A percentile compares a stretch with the other conserved stretches of the same genome.
phyloP scores from a whole-genome alignment of 257 asterid genomes.

The Solanum pimpinellifolium region DNA sequence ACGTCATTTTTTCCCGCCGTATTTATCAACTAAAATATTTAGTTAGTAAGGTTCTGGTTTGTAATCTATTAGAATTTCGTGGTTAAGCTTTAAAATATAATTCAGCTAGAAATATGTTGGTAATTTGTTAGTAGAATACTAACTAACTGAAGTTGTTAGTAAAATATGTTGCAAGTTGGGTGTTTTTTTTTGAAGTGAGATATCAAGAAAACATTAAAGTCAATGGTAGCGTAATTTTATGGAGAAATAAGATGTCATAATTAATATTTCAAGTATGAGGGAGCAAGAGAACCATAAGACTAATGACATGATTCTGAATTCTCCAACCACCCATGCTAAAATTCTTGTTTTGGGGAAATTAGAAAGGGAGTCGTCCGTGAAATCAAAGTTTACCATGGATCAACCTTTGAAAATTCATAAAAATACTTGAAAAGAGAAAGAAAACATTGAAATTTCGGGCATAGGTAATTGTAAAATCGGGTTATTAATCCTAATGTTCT shows the following conservation, averaged over 20 bases:
- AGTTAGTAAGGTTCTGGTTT: no score
- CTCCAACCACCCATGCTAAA: neutral
- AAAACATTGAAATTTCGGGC: neutral
- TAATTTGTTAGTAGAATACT: no score
- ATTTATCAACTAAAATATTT: no score
- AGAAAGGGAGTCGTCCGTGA: neutral
- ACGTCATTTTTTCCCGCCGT: no score
- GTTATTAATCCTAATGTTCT: no score
- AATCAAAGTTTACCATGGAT: neutral
- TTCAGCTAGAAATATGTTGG: no score
- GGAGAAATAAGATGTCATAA: neutral
- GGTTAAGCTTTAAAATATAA: no score
- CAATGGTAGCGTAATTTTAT: neutral
- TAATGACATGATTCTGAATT: neutral
- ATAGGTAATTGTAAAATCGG: no score
- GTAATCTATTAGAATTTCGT: no score
- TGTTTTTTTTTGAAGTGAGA: no score
- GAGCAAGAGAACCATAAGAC: neutral
- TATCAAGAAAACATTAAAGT: neutral
- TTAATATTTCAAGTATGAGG: neutral
- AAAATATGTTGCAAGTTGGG: no score
- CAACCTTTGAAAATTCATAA: neutral
- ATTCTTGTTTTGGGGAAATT: neutral
- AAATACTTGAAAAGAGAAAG: neutral
- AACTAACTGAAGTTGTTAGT: no score